These are phyloP conservation scores for Eucalyptus fibrosa DNA, from an alignment of 345 rosid genomes.

Conservation along the genomic window DNA sequence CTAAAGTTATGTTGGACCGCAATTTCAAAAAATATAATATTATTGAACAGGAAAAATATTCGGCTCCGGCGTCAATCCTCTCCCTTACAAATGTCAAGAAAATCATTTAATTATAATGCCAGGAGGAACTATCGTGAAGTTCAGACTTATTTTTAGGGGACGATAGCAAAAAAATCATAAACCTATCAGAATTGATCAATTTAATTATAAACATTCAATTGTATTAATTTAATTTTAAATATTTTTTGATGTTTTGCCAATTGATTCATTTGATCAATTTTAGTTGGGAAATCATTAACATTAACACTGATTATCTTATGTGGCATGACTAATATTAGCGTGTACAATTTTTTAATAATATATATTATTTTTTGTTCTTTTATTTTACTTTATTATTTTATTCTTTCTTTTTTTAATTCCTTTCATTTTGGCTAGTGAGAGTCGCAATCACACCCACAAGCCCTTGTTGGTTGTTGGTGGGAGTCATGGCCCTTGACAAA, in stretches of 20 bases:
- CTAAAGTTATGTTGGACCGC: background rate
- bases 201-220: fast-evolving
- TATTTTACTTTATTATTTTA: fast-evolving
- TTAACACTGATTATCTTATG: fast-evolving
- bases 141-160: background rate
- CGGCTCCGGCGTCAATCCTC: background rate
- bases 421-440: background rate
- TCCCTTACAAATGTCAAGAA: background rate
- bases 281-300: fast-evolving
- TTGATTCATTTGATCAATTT: fast-evolving
- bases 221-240: too few relatives aligned
- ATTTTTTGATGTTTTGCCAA: too few relatives aligned
- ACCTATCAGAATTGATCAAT: fast-evolving
- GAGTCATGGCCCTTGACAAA: too few relatives aligned
- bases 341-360: too few relatives aligned
- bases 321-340: too few relatives aligned
- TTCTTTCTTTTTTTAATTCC: background rate
- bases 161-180: fast-evolving
- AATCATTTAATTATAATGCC: background rate
- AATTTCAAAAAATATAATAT: background rate
- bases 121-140: background rate
- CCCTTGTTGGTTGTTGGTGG: too few relatives aligned
- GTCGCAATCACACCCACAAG: background rate
- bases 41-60: background rate
- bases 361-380: too few relatives aligned